Conservation (phyloP, 495 filamentous ascomycete species). For the Tuber borchii region DNA sequence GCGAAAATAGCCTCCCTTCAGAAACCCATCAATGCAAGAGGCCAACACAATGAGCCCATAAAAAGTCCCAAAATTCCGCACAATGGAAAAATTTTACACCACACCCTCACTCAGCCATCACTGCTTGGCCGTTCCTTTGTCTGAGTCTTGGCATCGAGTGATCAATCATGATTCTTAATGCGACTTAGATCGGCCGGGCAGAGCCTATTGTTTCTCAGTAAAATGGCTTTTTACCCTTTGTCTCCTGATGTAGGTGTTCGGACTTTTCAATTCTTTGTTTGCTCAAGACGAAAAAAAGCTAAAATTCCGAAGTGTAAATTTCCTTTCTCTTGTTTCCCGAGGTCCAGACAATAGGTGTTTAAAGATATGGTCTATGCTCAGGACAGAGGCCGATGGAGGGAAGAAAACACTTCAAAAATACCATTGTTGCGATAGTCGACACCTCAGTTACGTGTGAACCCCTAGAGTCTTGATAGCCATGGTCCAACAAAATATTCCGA, state of each 20-base stretch:
- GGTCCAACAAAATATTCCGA: background rate
- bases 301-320: background rate
- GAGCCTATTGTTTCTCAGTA: background rate
- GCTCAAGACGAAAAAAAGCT: background rate
- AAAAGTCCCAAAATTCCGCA: background rate
- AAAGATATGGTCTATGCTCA: constrained; percentile 2
- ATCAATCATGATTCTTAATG: background rate
- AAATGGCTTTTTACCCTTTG: constrained; percentile 1
- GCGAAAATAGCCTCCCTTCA: background rate
- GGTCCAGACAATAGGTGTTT: background rate
- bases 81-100: background rate
- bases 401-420: background rate
- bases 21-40: background rate
- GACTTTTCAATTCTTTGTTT: background rate
- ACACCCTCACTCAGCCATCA: background rate
- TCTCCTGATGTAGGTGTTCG: background rate
- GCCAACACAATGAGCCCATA: background rate
- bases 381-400: background rate
- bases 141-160: background rate
- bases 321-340: background rate
- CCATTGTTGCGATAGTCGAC: background rate
- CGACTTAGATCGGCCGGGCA: background rate
- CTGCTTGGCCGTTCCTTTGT: background rate
- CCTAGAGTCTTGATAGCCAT: background rate
- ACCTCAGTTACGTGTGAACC: background rate